Evolutionary conservation across 768 basidiomycete species (phyloP).

Genomic region (Lentinula aciculospora): DNA sequence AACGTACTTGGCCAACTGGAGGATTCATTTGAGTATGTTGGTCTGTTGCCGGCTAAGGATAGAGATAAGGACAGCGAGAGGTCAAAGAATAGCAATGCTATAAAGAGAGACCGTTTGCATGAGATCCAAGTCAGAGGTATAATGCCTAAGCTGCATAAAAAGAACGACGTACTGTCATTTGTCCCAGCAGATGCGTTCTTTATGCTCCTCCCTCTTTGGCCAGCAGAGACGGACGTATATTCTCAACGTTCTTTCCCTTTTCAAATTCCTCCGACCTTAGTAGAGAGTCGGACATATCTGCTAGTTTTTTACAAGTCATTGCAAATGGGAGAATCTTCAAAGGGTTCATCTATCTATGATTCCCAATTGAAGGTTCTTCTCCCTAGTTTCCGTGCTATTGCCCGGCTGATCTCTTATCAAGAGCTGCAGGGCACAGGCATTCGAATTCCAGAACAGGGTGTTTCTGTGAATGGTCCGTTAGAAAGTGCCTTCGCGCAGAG

Average conservation of each 20-base stretch:
- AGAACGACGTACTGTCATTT: neutral
- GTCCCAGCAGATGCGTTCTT: slow-evolving; percentile 4
- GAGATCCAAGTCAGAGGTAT: neutral
- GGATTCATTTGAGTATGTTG: slow-evolving; percentile 6
- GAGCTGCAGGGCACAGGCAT: slow-evolving; percentile 45
- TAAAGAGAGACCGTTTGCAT: neutral
- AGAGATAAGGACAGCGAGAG: neutral
- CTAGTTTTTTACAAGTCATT: slow-evolving; percentile 2
- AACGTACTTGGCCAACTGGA: slow-evolving; percentile 2
- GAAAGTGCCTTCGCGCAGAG: slow-evolving; percentile 22
- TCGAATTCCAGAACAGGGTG: slow-evolving; percentile 39
- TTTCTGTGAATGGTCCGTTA: slow-evolving; percentile 36
- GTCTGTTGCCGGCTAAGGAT: slow-evolving; percentile 1
- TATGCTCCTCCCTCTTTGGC: slow-evolving; percentile 7
- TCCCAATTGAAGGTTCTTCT: slow-evolving; percentile 23
- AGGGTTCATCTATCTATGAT: neutral
- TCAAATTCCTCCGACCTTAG: neutral
- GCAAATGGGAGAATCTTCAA: neutral
- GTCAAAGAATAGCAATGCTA: neutral
- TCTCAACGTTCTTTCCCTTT: slow-evolving; percentile 1
- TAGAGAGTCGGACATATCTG: neutral
- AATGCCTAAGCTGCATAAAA: neutral
- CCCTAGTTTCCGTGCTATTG: slow-evolving; percentile 42
- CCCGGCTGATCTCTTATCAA: slow-evolving; percentile 42
- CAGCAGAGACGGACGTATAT: slow-evolving; percentile 3